These are phyloP conservation scores for Fraxinus ornus DNA, from an alignment of 305 asterid genomes.

Conservation along the genomic window DNA sequence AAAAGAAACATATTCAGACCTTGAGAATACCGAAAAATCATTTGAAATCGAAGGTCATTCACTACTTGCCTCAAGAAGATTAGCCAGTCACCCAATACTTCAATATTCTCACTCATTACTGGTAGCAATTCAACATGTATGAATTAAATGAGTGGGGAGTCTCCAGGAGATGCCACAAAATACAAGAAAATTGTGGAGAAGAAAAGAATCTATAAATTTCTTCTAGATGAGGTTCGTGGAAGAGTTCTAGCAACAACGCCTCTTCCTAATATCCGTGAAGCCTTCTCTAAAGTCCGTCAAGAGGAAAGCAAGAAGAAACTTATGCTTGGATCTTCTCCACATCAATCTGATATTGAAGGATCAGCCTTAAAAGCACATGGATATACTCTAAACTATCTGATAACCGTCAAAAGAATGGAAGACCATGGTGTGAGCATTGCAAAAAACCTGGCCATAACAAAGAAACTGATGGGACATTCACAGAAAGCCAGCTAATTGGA, in stretches of 20 bases:
- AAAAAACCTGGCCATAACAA: background rate
- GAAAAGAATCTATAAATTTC: background rate
- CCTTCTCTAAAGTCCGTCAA: background rate
- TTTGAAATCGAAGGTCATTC: no score
- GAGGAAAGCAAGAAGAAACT: conserved; percentile 1
- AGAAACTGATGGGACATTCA: background rate
- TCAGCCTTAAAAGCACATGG: background rate
- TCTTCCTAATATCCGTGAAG: background rate
- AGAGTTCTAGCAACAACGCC: background rate
- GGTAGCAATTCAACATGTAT: background rate
- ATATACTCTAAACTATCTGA: background rate
- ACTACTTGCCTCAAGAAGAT: no score
- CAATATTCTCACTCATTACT: no score
- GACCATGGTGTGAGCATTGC: background rate
- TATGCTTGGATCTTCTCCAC: background rate
- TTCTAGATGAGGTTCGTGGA: background rate
- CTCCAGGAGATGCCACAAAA: background rate
- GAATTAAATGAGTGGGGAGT: background rate
- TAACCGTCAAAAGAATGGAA: background rate
- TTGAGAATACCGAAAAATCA: no score
- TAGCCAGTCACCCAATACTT: no score
- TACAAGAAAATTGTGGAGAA: background rate
- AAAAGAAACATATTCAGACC: no score
- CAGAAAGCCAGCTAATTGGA: background rate
- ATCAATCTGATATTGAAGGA: background rate